Base-by-base conservation (phyloP, 768 basidiomycete genomes). In the Hortiboletus campestris region DNA sequence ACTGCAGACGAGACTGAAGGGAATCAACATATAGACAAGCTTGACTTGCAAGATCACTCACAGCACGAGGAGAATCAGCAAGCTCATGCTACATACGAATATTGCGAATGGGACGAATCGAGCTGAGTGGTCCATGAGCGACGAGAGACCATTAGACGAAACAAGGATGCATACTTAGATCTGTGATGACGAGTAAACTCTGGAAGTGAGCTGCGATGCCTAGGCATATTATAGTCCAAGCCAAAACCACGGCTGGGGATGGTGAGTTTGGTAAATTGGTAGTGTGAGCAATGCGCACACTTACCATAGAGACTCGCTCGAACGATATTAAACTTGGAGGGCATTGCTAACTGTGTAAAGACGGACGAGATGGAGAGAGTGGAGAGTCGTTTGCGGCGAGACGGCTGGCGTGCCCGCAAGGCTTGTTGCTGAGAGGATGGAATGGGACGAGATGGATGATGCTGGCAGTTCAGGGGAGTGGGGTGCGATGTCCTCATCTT, bases 91-190 rank as follows among this genome's bases (percentile, higher is more conserved):
- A 65, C 85, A 88, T 42, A 91, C 88, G 62, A 92, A 92, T 67
- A 93, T 81, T 50, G 91, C 86, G 66, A 91, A 89, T 17, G 91
- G 91, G 38, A 93, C 85, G 67, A 92, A 93, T 75, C 86, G 89
- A 74, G 91, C 91, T 93, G 63, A 9, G 51, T 31, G 43, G 20
- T 43, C 52, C 36, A 47, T 49, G 32, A 63, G 20, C 6, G 42
- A 57, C n/a, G 54, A 45, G 9, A 35, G 11, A 40, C 25, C 5
- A 19, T n/a, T n/a, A 40, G n/a, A 47, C 31, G 14, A 48, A 17
- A 49, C 8, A 39, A 13, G 20, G 3, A 55, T 14, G 46, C 86
- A 68, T 69, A 92, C 90, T 92, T 69, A 93, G 86, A 74, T 91
- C 88, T 54, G 86, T 89, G 60, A 88, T 77, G 57, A 83, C 78